phyloP scores from a whole-genome alignment of 2,329 filamentous ascomycete genomes.

The Aspergillus ochraceoroseus region DNA sequence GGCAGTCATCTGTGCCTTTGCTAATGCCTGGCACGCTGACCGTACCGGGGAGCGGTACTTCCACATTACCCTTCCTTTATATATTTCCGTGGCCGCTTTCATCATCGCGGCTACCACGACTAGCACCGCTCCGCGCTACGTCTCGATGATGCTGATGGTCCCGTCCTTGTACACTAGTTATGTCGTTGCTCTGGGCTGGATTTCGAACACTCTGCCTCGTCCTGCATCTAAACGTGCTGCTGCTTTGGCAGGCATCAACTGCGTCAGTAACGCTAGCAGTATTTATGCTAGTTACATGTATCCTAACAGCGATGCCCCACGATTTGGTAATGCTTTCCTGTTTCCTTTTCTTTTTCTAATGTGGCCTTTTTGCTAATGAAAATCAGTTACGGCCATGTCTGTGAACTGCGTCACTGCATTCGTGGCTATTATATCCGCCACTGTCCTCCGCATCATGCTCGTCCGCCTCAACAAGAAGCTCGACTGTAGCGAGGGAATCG shows the following conservation, averaged over 20 bases:
- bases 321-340: slow-evolving; percentile 39
- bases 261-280: slow-evolving; percentile 61
- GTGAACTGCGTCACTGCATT: slow-evolving; percentile 64
- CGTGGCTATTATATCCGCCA: slow-evolving; percentile 60
- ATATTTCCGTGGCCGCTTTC: slow-evolving; percentile 59
- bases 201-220: slow-evolving; percentile 67
- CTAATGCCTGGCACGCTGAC: slow-evolving; percentile 67
- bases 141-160: slow-evolving; percentile 68
- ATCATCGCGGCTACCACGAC: slow-evolving; percentile 64
- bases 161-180: slow-evolving; percentile 61
- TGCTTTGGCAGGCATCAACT: slow-evolving; percentile 71
- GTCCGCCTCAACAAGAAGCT: slow-evolving; percentile 64
- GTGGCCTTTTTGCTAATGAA: slow-evolving; percentile 1
- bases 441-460: slow-evolving; percentile 59
- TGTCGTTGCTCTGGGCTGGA: slow-evolving; percentile 68
- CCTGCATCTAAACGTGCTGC: slow-evolving; percentile 70
- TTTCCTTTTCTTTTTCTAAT: slow-evolving; percentile 36
- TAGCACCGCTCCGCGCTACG: slow-evolving; percentile 57
- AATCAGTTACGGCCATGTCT: slow-evolving; percentile 55
- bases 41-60: slow-evolving; percentile 65
- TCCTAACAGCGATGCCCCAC: slow-evolving; percentile 44
- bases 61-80: slow-evolving; percentile 61
- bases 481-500: slow-evolving; percentile 57
- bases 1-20: slow-evolving; percentile 56
- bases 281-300: slow-evolving; percentile 71